Percentiles rank a stretch among this genome's conserved stretches.
These are phyloP conservation scores for Vaccinium vitisidaea DNA, from an alignment of 148 eudicot species.

Conservation along the genomic window DNA sequence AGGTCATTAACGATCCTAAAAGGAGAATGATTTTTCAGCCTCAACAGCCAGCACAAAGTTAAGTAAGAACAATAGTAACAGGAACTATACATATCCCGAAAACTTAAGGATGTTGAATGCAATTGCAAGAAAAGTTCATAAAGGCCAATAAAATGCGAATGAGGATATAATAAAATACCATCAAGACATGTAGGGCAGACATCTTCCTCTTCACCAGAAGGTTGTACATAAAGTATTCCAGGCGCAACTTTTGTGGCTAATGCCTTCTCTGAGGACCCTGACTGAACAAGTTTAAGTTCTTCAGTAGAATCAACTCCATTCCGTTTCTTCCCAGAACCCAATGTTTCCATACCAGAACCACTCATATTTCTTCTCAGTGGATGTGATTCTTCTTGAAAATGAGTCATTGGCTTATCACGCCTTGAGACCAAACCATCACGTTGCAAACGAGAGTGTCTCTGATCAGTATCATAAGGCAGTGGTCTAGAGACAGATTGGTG, in stretches of 20 bases:
- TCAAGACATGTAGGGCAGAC: conserved; percentile 34
- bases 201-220: conserved; percentile 27
- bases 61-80: not conserved
- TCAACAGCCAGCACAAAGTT: not conserved
- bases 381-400: conserved; percentile 23
- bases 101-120: not conserved
- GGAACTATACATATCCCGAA: not conserved
- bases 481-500: conserved; percentile 17
- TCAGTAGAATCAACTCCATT: conserved; percentile 16
- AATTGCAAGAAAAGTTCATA: not conserved
- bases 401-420: conserved; percentile 24
- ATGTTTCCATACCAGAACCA: conserved; percentile 15
- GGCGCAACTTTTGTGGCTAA: conserved; percentile 14
- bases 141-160: not conserved
- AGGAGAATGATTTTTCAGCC: not conserved
- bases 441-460: conserved; percentile 21
- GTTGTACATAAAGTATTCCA: conserved; percentile 16
- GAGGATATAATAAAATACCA: conserved; percentile 12
- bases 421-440: conserved; percentile 25
- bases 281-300: conserved; percentile 7
- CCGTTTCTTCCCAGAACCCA: conserved; percentile 18
- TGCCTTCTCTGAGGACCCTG: conserved; percentile 19
- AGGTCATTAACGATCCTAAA: no score
- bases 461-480: conserved; percentile 24
- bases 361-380: conserved; percentile 17